Percentiles rank a stretch among this genome's conserved stretches.
Conservation (phyloP, 352 stramenopile species). For the Phytopythium vexans region DNA sequence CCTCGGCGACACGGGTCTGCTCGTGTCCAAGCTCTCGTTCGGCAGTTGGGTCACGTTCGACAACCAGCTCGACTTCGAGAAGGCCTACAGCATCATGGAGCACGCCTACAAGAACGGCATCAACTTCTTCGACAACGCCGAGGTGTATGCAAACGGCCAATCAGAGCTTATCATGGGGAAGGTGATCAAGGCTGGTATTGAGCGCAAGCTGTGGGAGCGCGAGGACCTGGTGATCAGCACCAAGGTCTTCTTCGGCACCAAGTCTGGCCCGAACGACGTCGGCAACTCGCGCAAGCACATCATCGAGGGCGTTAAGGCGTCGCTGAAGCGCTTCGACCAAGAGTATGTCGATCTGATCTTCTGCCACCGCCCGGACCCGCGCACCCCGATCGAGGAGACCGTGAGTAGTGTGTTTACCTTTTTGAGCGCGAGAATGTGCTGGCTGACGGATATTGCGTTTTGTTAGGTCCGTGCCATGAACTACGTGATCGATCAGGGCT, state of each 20-base stretch:
- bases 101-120: conserved; percentile 59
- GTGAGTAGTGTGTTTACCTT: conserved; percentile 32
- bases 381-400: conserved; percentile 67
- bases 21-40: conserved; percentile 53
- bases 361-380: conserved; percentile 58
- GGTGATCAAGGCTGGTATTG: conserved; percentile 45
- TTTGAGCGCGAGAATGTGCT: no score
- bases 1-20: conserved; percentile 45
- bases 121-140: conserved; percentile 72
- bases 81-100: conserved; percentile 57
- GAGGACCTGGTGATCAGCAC: conserved; percentile 68
- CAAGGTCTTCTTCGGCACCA: conserved; percentile 62
- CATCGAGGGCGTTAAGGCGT: conserved; percentile 55
- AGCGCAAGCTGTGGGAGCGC: conserved; percentile 36
- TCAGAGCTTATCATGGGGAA: conserved; percentile 56
- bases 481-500: no score
- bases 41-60: conserved; percentile 53
- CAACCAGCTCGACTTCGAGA: conserved; percentile 46
- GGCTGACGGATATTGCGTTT: no score
- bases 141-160: conserved; percentile 45
- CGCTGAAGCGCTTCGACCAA: conserved; percentile 49
- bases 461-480: no score
- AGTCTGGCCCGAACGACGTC: conserved; percentile 28
- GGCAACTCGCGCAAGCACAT: conserved; percentile 55
- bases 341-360: conserved; percentile 72